Conservation (phyloP, 176 grass and related monocot species). For the Thalia dealbata region DNA sequence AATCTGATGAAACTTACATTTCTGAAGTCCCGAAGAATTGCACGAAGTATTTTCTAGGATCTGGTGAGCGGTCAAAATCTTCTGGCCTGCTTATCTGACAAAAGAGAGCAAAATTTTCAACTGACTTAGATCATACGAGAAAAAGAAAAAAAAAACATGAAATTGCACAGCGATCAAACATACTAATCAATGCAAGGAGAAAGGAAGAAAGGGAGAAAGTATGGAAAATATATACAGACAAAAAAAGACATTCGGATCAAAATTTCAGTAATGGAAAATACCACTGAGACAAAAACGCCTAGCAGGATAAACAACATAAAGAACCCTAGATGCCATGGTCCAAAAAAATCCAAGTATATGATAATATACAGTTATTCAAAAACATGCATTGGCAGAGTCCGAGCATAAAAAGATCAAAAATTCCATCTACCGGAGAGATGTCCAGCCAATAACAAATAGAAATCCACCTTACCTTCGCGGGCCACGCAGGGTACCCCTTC, state of each 20-base stretch:
- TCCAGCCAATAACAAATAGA: background rate
- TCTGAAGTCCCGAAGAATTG: constrained; percentile 82
- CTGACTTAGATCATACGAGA: background rate
- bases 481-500: constrained; percentile 92
- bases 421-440: background rate
- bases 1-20: constrained; percentile 43
- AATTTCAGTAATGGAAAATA: background rate
- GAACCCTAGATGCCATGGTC: background rate
- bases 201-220: background rate
- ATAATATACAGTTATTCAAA: background rate
- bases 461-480: constrained; percentile 55
- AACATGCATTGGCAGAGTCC: background rate
- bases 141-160: background rate
- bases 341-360: background rate
- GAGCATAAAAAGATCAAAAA: background rate
- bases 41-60: constrained; percentile 71
- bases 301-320: background rate
- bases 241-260: background rate
- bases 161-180: too few species aligned
- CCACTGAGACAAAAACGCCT: background rate
- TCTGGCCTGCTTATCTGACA: constrained; percentile 78
- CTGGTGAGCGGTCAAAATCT: constrained; percentile 37
- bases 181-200: background rate
- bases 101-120: background rate
- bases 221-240: background rate